phyloP scores from a whole-genome alignment of 1,284 basidiomycete species.

The Ustilago shanxiensis region DNA sequence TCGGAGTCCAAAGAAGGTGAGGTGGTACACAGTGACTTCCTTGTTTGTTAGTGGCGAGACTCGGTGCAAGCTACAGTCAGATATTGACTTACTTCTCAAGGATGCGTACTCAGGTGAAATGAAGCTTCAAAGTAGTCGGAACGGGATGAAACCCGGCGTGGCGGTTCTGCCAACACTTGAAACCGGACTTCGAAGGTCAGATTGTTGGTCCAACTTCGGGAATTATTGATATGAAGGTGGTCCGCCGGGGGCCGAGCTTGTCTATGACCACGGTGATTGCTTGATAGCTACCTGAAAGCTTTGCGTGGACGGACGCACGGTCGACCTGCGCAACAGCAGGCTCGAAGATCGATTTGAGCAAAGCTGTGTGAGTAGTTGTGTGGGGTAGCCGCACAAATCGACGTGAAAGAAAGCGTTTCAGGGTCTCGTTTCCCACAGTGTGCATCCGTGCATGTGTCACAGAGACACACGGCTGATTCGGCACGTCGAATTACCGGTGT shows the following conservation, averaged over 20 bases:
- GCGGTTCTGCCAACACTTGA: too few relatives aligned
- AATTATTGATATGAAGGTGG: neutral
- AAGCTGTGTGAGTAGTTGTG: neutral
- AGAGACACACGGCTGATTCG: neutral
- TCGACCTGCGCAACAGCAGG: too few relatives aligned
- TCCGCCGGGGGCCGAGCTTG: neutral
- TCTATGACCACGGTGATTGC: too few relatives aligned
- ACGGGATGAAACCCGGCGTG: neutral
- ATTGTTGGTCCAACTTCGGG: too few relatives aligned
- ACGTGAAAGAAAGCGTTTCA: constrained; percentile 5
- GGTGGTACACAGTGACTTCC: too few relatives aligned
- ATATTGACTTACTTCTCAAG: neutral
- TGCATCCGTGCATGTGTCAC: neutral
- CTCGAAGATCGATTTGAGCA: neutral
- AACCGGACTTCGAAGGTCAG: too few relatives aligned
- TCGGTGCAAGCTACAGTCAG: neutral
- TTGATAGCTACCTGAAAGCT: neutral
- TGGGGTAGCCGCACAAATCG: neutral
- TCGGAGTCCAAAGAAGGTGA: too few relatives aligned
- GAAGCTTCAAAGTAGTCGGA: neutral
- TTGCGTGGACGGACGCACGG: neutral
- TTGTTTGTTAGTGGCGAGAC: neutral
- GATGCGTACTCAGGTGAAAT: neutral
- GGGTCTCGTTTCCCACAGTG: neutral
- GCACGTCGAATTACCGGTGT: constrained; percentile 2